Evolutionary conservation across 257 asterid genomes (phyloP), one percentile per base, ranked within the genome.

Genomic region (Ehretia macrophylla): DNA sequence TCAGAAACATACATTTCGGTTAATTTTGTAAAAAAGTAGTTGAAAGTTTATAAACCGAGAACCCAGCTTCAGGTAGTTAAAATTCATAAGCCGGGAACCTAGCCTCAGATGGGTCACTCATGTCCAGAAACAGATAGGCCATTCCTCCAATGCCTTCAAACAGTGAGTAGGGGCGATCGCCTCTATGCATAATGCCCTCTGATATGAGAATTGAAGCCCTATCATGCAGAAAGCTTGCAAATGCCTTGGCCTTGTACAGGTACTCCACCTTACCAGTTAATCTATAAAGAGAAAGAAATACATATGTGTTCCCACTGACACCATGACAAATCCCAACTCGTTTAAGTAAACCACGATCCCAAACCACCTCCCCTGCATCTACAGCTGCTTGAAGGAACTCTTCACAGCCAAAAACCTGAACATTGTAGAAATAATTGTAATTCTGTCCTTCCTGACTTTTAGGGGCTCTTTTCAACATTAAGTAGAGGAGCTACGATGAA

Each of bases 321-420:
- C 96, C 95, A 63, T 88, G 96, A 64, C 96, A 88, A 22, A 85
- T 70, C 38, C 93, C 93, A 0, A 81, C 85, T n/a, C 88, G 74
- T 71, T 75, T 85, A 46, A 88, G 81, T 19, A 88, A 85, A 9
- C 96, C 95, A 0, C 86, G 90, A 40, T 71, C 81, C 96, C 96
- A 88, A 42, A 85, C 93, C 13, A 81, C 90, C 76, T 85, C 90
- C 20, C 87, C 95, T 56, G 96, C 96, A 52, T 72, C 85, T 79
- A 83, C 75, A 21, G 95, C 95, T 56, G 86, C 96, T 69, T 80
- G 48, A 8, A 85, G 65, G 62, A 83, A 88, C 51, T 67, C 90
- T 27, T 52, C 55, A 32, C 77, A 80, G 49, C 86, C 86, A 58
- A 83, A 85, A 32, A 83, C 79, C 96, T 87, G 67, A 14, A 64